These are phyloP conservation scores for Ambrosiella cleistominuta DNA, from an alignment of 2,329 filamentous ascomycete species.

Conservation along the genomic window DNA sequence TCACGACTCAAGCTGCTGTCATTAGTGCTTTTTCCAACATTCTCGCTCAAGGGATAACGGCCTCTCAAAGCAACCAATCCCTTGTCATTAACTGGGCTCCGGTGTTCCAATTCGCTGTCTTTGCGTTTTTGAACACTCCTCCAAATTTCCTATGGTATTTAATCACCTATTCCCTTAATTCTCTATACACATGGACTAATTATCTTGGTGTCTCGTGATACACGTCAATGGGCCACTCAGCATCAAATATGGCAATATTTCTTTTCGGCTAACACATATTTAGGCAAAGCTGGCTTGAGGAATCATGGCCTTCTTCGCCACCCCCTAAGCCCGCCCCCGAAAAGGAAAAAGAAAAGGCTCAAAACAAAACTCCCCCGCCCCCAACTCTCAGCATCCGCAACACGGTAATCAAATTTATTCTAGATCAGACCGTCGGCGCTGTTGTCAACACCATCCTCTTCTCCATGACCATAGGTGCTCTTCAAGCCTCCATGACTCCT, in stretches of 20 bases:
- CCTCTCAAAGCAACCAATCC: constrained; percentile 34
- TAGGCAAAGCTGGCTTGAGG: constrained; percentile 61
- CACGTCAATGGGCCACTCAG: too few relatives aligned
- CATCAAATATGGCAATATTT: neutral
- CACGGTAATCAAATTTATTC: constrained; percentile 45
- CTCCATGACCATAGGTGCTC: constrained; percentile 38
- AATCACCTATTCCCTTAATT: neutral
- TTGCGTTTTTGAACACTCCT: constrained; percentile 54
- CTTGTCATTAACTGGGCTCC: constrained; percentile 48
- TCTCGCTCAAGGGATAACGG: constrained; percentile 51
- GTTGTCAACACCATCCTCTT: constrained; percentile 48
- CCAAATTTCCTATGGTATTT: constrained; percentile 65
- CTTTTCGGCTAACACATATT: constrained; percentile 8
- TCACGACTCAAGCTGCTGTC: constrained; percentile 47
- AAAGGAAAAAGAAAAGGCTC: constrained; percentile 20
- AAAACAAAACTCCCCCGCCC: constrained; percentile 24
- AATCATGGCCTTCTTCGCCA: constrained; percentile 47
- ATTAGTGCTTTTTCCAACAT: constrained; percentile 53
- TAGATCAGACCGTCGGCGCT: constrained; percentile 54
- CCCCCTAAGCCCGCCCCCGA: constrained; percentile 19
- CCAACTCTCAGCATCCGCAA: constrained; percentile 35
- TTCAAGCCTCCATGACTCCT: constrained; percentile 31
- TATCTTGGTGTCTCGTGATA: too few relatives aligned
- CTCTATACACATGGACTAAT: neutral
- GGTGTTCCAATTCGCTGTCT: constrained; percentile 61